A percentile compares a stretch with the other conserved stretches of the same genome.
Conservation (phyloP, 169 alveolate genomes). For the Plasmodium gonderi region DNA sequence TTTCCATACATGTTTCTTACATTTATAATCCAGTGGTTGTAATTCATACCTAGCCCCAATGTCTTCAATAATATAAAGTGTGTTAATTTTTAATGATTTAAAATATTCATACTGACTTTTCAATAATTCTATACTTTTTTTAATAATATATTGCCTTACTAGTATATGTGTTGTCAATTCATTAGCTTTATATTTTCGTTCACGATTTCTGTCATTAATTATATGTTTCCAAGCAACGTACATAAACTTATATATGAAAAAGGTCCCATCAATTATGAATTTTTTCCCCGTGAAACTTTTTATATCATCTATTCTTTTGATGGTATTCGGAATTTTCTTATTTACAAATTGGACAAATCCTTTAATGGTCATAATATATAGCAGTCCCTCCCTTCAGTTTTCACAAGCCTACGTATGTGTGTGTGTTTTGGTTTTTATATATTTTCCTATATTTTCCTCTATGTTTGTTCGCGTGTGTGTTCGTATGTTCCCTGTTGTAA, state of each 20-base stretch:
- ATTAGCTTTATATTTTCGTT: conserved; percentile 30
- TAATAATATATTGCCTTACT: conserved; percentile 61
- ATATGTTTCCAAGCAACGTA: conserved; percentile 74
- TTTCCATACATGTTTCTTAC: conserved; percentile 75
- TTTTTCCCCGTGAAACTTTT: conserved; percentile 66
- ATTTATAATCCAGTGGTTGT: conserved; percentile 68
- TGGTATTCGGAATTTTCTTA: conserved; percentile 71
- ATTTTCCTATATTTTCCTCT: not conserved
- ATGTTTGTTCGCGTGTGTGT: not conserved
- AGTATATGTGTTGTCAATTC: conserved; percentile 47
- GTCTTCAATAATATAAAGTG: conserved; percentile 72
- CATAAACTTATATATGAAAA: conserved; percentile 69
- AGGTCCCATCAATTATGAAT: conserved; percentile 71
- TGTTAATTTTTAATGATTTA: conserved; percentile 61
- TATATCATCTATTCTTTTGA: conserved; percentile 67
- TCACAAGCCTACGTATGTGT: not conserved
- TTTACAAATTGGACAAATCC: conserved; percentile 61
- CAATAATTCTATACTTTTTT: conserved; percentile 57
- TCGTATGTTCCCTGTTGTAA: not conserved
- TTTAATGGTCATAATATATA: conserved; percentile 73
- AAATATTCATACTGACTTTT: conserved; percentile 71
- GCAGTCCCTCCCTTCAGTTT: not conserved
- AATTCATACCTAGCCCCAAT: conserved; percentile 72
- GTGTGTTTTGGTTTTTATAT: too few relatives aligned
- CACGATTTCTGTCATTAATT: conserved; percentile 63